phyloP scores from a whole-genome alignment of 257 asterid species.

The Ocimum tenuiflorum region DNA sequence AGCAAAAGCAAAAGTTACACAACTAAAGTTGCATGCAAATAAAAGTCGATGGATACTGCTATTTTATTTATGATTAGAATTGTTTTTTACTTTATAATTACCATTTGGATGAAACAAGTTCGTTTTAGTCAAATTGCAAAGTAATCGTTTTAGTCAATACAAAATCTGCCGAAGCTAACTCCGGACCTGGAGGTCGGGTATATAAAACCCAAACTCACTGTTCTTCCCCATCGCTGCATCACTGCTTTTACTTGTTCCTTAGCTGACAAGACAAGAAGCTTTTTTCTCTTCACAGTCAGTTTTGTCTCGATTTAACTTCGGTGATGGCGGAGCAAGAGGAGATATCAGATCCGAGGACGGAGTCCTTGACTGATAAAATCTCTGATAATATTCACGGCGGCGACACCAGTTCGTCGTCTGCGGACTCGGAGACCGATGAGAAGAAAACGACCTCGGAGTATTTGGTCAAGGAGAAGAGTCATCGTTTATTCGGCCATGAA shows the following conservation, averaged over 20 bases:
- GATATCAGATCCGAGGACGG: constrained; percentile 51
- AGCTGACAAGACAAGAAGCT: constrained; percentile 16
- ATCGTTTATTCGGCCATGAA: constrained; percentile 56
- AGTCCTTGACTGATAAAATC: constrained; percentile 55
- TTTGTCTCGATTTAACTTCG: background rate
- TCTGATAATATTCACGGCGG: constrained; percentile 48
- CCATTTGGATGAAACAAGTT: too few relatives aligned
- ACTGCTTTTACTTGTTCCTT: background rate
- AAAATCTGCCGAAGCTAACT: constrained; percentile 21
- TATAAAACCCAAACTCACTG: constrained; percentile 21
- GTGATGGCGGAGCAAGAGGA: constrained; percentile 78
- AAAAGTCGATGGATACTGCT: too few relatives aligned
- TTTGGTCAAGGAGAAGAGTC: constrained; percentile 41
- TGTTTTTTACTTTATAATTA: too few relatives aligned
- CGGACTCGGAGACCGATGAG: constrained; percentile 51
- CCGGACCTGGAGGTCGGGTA: constrained; percentile 44
- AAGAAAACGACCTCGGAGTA: constrained; percentile 35
- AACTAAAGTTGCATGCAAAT: too few relatives aligned
- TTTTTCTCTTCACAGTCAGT: background rate
- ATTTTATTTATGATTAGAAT: too few relatives aligned
- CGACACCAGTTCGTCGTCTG: constrained; percentile 34
- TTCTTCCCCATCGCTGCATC: background rate
- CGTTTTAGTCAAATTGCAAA: too few relatives aligned
- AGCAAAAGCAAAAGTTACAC: too few relatives aligned
- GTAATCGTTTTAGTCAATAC: too few relatives aligned